Percentiles rank a stretch among this genome's conserved stretches.
These are phyloP conservation scores for Venturiaceae sp. DNA, from an alignment of 2,329 filamentous ascomycete genomes.

Conservation along the genomic window DNA sequence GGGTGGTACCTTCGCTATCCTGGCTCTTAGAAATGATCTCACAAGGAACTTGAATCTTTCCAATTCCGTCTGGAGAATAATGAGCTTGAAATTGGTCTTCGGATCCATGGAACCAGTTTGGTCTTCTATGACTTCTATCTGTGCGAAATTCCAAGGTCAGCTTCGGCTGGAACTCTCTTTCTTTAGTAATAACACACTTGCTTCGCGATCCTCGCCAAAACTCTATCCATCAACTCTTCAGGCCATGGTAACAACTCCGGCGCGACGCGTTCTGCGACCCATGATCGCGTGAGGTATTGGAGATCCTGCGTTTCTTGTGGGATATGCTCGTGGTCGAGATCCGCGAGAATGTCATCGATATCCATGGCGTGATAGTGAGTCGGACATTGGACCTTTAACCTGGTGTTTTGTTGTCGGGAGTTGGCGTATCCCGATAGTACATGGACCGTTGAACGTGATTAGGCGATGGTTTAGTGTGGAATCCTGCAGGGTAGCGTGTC, in stretches of 20 bases:
- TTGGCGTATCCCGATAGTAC: background rate
- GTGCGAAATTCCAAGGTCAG: slow-evolving; percentile 8
- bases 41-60: slow-evolving; percentile 90
- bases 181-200: slow-evolving; percentile 21
- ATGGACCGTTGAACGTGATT: background rate
- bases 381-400: background rate
- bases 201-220: slow-evolving; percentile 48
- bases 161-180: background rate
- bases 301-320: slow-evolving; percentile 62
- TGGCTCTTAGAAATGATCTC: slow-evolving; percentile 67
- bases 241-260: slow-evolving; percentile 81
- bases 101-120: slow-evolving; percentile 80
- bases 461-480: background rate
- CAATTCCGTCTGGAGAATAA: slow-evolving; percentile 92
- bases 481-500: background rate
- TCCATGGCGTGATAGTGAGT: slow-evolving; percentile 24
- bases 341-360: slow-evolving; percentile 43
- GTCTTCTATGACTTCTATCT: slow-evolving; percentile 40
- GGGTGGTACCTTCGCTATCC: slow-evolving; percentile 70
- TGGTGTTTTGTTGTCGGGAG: background rate
- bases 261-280: slow-evolving; percentile 84
- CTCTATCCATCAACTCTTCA: slow-evolving; percentile 67
- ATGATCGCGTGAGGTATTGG: slow-evolving; percentile 80
- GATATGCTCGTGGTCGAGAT: slow-evolving; percentile 30
- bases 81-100: slow-evolving; percentile 84